A percentile compares a stretch with the other conserved stretches of the same genome.
Conservation (phyloP, 768 basidiomycete genomes). For the Chalciporus pseudorubinellus region DNA sequence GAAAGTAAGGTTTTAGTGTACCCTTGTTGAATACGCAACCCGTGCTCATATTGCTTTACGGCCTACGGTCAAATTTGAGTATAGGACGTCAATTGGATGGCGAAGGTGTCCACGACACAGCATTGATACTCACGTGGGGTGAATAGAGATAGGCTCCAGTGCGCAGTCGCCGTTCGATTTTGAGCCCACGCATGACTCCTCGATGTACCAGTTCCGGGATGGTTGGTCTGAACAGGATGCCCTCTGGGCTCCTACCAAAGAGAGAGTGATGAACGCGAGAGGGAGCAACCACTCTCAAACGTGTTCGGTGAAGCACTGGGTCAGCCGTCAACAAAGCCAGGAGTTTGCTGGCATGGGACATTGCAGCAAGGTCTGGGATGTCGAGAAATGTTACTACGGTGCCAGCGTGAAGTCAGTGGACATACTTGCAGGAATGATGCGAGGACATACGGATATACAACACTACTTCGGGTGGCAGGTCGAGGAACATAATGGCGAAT, state of each 20-base stretch:
- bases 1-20: constrained; percentile 54
- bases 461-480: constrained; percentile 54
- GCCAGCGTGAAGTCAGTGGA: neutral
- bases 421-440: neutral
- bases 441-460: constrained; percentile 55
- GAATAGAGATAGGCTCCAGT: constrained; percentile 66
- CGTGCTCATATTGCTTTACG: constrained; percentile 63
- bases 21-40: constrained; percentile 49
- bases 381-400: constrained; percentile 65
- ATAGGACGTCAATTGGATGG: neutral
- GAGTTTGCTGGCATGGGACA: constrained; percentile 47
- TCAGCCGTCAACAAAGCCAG: constrained; percentile 56
- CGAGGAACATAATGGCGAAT: constrained; percentile 20
- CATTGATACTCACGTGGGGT: constrained; percentile 47
- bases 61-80: constrained; percentile 42
- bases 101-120: neutral
- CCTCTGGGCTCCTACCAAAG: constrained; percentile 56
- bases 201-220: constrained; percentile 65
- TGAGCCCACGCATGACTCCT: constrained; percentile 66
- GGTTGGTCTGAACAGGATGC: constrained; percentile 59
- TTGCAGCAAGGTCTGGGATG: constrained; percentile 61
- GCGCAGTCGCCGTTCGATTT: constrained; percentile 65
- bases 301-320: constrained; percentile 59
- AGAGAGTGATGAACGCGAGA: constrained; percentile 66
- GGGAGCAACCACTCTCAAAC: constrained; percentile 60